A percentile compares a stretch with the other conserved stretches of the same genome.
phyloP scores from a whole-genome alignment of 805 yeast species.

The Wickerhamiella kurtzmanii region DNA sequence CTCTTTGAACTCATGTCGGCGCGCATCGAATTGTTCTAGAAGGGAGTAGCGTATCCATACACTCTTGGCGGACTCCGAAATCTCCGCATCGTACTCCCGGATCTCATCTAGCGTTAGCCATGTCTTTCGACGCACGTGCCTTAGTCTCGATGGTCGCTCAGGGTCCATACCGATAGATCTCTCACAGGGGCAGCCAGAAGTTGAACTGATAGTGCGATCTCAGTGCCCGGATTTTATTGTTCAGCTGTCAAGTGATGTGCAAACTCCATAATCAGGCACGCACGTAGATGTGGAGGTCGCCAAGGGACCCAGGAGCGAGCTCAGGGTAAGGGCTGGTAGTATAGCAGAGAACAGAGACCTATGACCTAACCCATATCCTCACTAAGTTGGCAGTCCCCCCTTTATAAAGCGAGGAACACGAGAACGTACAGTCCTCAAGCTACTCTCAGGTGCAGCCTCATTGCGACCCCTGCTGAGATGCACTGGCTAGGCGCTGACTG shows the following conservation, averaged over 20 bases:
- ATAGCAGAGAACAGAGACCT: too few species aligned
- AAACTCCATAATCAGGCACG: neutral
- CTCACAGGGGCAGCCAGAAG: too few species aligned
- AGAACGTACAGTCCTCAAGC: too few species aligned
- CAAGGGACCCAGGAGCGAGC: neutral
- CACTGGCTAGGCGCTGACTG: too few species aligned
- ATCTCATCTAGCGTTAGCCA: neutral
- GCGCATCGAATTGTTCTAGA: neutral
- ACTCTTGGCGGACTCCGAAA: neutral
- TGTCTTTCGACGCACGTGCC: slow-evolving; percentile 1
- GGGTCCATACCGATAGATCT: too few species aligned
- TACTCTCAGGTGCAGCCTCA: too few species aligned
- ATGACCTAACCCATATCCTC: too few species aligned
- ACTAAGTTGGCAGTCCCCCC: too few species aligned
- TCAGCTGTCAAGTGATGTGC: neutral
- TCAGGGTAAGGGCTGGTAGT: neutral
- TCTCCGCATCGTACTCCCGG: neutral
- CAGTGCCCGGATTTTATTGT: neutral
- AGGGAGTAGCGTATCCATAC: neutral
- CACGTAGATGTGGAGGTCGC: neutral
- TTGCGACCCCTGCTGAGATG: too few species aligned
- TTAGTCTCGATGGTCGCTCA: neutral
- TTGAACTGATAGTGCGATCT: neutral
- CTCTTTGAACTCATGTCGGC: neutral
- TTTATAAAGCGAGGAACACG: too few species aligned